A percentile compares a stretch with the other conserved stretches of the same genome.
These are phyloP conservation scores for Cyberlindnera veronae DNA, from an alignment of 805 yeast species.

Conservation along the genomic window DNA sequence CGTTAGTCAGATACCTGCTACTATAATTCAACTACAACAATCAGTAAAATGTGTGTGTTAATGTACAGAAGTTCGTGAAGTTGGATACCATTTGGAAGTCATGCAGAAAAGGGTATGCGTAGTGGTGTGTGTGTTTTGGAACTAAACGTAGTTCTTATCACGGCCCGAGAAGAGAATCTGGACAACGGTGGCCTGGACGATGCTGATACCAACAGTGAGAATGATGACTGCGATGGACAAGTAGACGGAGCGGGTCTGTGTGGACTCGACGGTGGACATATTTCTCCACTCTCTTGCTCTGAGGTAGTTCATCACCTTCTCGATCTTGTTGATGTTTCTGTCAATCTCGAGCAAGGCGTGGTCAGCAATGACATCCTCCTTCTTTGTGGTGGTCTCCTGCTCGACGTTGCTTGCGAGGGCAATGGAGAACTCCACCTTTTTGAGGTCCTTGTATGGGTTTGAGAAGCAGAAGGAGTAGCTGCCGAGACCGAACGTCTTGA, in stretches of 20 bases:
- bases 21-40: too few relatives aligned
- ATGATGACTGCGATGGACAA: slow-evolving; percentile 68
- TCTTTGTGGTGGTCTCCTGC: slow-evolving; percentile 31
- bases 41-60: neutral
- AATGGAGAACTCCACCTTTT: slow-evolving; percentile 61
- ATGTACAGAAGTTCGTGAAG: neutral
- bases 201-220: slow-evolving; percentile 74
- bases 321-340: slow-evolving; percentile 53
- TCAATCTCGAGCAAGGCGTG: slow-evolving; percentile 56
- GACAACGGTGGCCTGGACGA: slow-evolving; percentile 73
- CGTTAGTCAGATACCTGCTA: slow-evolving; percentile 30
- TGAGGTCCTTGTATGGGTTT: slow-evolving; percentile 60
- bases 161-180: slow-evolving; percentile 70
- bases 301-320: slow-evolving; percentile 71
- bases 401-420: slow-evolving; percentile 40
- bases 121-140: too few relatives aligned
- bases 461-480: slow-evolving; percentile 66
- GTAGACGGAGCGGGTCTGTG: slow-evolving; percentile 75
- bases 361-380: slow-evolving; percentile 51
- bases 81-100: neutral
- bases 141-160: slow-evolving; percentile 37
- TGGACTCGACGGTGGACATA: slow-evolving; percentile 83
- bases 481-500: slow-evolving; percentile 55
- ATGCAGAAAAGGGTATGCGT: neutral
- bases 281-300: slow-evolving; percentile 97